These are phyloP conservation scores for Ascocoryne sarcoides DNA, from an alignment of 2,329 filamentous ascomycete genomes.

Conservation along the genomic window DNA sequence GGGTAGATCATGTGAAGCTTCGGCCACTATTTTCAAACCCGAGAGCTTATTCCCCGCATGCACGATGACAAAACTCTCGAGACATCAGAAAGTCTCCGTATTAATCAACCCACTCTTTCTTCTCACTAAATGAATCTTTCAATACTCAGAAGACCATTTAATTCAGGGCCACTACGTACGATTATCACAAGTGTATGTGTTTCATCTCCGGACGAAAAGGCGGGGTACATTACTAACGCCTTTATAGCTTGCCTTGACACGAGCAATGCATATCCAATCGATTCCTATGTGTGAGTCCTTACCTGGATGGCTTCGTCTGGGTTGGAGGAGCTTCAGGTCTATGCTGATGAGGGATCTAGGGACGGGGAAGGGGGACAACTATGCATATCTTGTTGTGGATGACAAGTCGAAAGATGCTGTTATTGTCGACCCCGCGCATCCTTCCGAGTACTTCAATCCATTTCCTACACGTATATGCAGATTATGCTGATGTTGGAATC, in stretches of 20 bases:
- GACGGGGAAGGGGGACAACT: conserved; percentile 73
- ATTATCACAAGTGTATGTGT: not conserved
- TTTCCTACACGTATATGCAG: not conserved
- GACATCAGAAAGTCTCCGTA: too few species aligned
- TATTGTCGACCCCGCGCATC: conserved; percentile 73
- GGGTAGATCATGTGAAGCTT: too few species aligned
- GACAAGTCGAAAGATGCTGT: conserved; percentile 69
- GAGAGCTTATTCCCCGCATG: too few species aligned
- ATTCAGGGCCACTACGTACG: not conserved
- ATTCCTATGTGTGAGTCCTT: conserved; percentile 77
- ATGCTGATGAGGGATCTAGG: conserved; percentile 40
- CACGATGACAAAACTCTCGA: too few species aligned
- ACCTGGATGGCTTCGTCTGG: too few species aligned
- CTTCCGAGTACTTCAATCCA: conserved; percentile 53
- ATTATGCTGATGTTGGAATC: conserved; percentile 3
- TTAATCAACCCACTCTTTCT: too few species aligned
- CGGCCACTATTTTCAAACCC: too few species aligned
- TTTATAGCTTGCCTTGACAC: conserved; percentile 14
- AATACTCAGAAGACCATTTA: not conserved
- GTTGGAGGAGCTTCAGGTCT: too few species aligned
- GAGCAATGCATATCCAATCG: conserved; percentile 73
- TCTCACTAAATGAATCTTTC: not conserved
- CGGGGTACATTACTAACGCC: not conserved
- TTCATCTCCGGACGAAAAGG: too few species aligned
- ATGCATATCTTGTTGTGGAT: conserved; percentile 74